A percentile compares a stretch with the other conserved stretches of the same genome.
phyloP scores from a whole-genome alignment of 139 green algal species.

The Diplosphaera chodatii region DNA sequence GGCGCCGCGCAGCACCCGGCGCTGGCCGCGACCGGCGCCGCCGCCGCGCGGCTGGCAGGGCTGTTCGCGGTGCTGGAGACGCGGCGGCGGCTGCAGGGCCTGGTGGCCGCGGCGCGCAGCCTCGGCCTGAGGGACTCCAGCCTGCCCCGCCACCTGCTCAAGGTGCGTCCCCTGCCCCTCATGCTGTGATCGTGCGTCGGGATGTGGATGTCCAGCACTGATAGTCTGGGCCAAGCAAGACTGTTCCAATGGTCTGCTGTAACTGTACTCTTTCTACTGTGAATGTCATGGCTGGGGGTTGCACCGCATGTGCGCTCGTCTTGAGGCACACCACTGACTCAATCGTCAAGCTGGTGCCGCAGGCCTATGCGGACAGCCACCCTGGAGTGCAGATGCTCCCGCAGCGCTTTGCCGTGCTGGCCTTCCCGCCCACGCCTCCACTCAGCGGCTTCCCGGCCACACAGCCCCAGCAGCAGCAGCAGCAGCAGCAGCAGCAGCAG shows the following conservation, averaged over 20 bases:
- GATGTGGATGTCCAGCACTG: too few species aligned
- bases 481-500: not conserved
- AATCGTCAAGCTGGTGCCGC: not conserved
- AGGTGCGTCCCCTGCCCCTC: not conserved
- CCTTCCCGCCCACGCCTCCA: not conserved
- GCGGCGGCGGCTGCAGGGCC: conserved; percentile 7
- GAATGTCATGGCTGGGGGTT: too few species aligned
- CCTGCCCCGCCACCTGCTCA: not conserved
- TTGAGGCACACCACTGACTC: too few species aligned
- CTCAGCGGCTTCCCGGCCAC: not conserved
- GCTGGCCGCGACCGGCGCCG: too few species aligned
- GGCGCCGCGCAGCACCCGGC: too few species aligned
- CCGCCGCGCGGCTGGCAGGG: conserved; percentile 24
- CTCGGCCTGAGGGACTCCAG: not conserved
- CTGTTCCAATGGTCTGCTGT: too few species aligned
- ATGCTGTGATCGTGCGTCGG: too few species aligned
- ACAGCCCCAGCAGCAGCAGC: too few species aligned
- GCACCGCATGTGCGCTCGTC: too few species aligned
- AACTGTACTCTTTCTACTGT: too few species aligned
- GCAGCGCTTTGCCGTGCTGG: not conserved
- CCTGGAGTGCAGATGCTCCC: not conserved
- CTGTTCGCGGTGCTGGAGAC: conserved; percentile 24
- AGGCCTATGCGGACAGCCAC: not conserved
- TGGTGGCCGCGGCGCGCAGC: not conserved
- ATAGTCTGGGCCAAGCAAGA: too few species aligned